Evolutionary conservation across 768 basidiomycete species (phyloP).

Genomic region (Brasilioporus rufonigricans): DNA sequence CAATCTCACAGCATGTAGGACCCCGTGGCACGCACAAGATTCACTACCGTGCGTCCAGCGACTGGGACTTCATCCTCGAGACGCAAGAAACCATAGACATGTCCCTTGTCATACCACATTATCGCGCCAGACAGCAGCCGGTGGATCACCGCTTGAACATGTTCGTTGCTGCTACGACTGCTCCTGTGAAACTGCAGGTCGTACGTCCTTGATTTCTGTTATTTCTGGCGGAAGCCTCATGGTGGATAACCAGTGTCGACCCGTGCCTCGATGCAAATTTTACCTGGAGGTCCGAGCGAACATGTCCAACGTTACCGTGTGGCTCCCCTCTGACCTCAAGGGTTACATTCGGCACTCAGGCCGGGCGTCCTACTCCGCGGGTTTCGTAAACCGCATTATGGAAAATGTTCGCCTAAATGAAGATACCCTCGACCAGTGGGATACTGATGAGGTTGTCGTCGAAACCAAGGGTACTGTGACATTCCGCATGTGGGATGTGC

Average conservation of each 20-base stretch:
- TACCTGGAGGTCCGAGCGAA: slow-evolving; percentile 63
- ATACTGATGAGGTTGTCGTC: slow-evolving; percentile 63
- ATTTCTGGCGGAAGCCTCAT: not conserved
- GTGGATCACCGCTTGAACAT: slow-evolving; percentile 70
- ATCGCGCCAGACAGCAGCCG: slow-evolving; percentile 73
- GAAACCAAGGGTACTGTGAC: slow-evolving; percentile 58
- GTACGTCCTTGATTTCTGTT: slow-evolving; percentile 42
- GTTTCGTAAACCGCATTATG: slow-evolving; percentile 69
- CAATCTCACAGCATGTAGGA: slow-evolving; percentile 24
- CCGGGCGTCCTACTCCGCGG: slow-evolving; percentile 59
- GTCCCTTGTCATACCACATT: slow-evolving; percentile 71
- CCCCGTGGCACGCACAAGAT: slow-evolving; percentile 57
- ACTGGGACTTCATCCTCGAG: slow-evolving; percentile 69
- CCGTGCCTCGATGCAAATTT: slow-evolving; percentile 50
- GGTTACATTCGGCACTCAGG: slow-evolving; percentile 60
- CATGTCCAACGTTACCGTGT: slow-evolving; percentile 71
- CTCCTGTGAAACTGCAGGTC: slow-evolving; percentile 67
- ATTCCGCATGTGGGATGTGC: slow-evolving; percentile 80
- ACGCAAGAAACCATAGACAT: slow-evolving; percentile 55
- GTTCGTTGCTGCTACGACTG: slow-evolving; percentile 52
- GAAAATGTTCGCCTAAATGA: slow-evolving; percentile 50
- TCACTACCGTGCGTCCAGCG: slow-evolving; percentile 56
- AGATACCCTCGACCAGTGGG: slow-evolving; percentile 32
- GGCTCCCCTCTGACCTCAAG: slow-evolving; percentile 77
- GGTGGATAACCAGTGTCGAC: slow-evolving; percentile 48